A percentile compares a stretch with the other conserved stretches of the same genome.
These are phyloP conservation scores for Dactylellina sp. DNA, from an alignment of 2,329 filamentous ascomycete genomes.

Conservation along the genomic window DNA sequence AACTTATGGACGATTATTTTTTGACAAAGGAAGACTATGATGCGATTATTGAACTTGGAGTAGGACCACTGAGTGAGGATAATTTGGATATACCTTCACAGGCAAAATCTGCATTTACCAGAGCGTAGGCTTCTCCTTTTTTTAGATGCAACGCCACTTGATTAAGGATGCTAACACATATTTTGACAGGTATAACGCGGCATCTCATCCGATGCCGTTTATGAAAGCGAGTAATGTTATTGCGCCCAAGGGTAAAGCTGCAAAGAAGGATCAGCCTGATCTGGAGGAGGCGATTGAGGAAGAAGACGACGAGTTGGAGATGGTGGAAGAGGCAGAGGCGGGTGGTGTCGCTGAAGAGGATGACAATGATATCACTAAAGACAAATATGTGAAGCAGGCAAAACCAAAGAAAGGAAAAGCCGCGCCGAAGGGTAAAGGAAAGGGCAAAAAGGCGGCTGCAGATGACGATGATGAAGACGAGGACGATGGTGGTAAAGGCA, in stretches of 20 bases:
- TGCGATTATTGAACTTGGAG: conserved; percentile 87
- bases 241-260: conserved; percentile 69
- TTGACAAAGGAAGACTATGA: conserved; percentile 96
- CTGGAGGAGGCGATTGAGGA: conserved; percentile 96
- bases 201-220: conserved; percentile 90
- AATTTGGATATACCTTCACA: conserved; percentile 82
- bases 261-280: conserved; percentile 82
- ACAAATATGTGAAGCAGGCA: conserved; percentile 94
- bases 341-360: conserved; percentile 77
- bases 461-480: conserved; percentile 48
- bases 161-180: conserved; percentile 30
- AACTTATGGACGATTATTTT: conserved; percentile 97
- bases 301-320: conserved; percentile 79
- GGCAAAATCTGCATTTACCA: conserved; percentile 89
- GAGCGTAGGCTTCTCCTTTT: conserved; percentile 74
- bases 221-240: conserved; percentile 86
- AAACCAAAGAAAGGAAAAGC: conserved; percentile 77
- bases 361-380: conserved; percentile 86
- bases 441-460: conserved; percentile 62
- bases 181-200: conserved; percentile 78
- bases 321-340: conserved; percentile 67
- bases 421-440: conserved; percentile 59
- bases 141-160: no score
- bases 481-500: conserved; percentile 63
- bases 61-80: conserved; percentile 84